These are phyloP conservation scores for Rubus idaeus DNA, from an alignment of 306 rosid genomes.

Conservation along the genomic window DNA sequence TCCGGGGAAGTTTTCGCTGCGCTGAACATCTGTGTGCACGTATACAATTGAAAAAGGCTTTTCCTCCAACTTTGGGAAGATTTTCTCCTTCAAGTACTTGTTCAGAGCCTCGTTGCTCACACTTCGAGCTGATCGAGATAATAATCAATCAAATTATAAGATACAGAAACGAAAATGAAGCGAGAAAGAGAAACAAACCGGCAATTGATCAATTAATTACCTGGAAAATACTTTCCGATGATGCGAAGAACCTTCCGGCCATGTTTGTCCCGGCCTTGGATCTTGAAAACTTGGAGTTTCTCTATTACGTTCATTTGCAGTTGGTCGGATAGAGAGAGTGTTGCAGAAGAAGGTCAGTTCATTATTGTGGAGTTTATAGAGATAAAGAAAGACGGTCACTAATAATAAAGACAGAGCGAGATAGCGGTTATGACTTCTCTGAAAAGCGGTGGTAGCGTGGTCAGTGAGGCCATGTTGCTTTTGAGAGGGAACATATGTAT, in stretches of 20 bases:
- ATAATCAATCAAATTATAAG: background rate
- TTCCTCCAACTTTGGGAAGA: constrained; percentile 26
- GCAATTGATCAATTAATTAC: background rate
- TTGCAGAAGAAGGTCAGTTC: background rate
- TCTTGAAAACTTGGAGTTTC: constrained; percentile 30
- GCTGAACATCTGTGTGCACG: constrained; percentile 32
- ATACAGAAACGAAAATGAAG: background rate
- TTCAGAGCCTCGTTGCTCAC: constrained; percentile 35
- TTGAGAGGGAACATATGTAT: background rate
- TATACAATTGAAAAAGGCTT: constrained; percentile 38
- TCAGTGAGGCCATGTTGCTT: background rate
- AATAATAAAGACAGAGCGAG: background rate
- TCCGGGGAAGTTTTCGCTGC: constrained; percentile 35
- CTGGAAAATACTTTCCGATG: constrained; percentile 40
- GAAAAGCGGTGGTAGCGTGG: background rate
- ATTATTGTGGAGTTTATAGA: background rate
- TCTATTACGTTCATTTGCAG: constrained; percentile 14
- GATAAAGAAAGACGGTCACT: too few species aligned
- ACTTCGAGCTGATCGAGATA: constrained; percentile 19
- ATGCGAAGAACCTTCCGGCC: constrained; percentile 32
- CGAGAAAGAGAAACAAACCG: too few species aligned
- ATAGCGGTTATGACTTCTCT: background rate
- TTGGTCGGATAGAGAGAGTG: constrained; percentile 25
- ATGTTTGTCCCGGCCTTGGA: constrained; percentile 40
- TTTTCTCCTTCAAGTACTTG: constrained; percentile 28